Base-by-base conservation (phyloP, 805 yeast species). In the Komagataella pastoris region DNA sequence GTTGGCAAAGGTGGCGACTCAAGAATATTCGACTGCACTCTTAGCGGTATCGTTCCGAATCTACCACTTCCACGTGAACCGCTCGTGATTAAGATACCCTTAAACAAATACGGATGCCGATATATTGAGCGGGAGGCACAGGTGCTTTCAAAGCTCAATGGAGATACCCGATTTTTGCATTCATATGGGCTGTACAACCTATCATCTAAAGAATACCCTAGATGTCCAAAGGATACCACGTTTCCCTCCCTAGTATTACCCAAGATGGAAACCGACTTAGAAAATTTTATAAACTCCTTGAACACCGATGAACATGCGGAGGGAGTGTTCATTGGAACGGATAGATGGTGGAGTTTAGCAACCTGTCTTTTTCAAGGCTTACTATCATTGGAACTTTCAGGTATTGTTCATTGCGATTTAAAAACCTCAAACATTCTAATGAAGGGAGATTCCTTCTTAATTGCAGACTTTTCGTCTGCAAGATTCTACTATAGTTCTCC, bases 381-480 rank as follows among this genome's bases (percentile, higher is more conserved):
- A 2, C 24, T 48, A 1, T 56, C 65, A 1, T 50, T 72, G 21
- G 54, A 55, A 46, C 56, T 58, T 2, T 52, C 66, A 21, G 56
- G 62, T 3, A 55, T 68, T 24, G 70, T 76, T 14, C 80, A 76
- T 54, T 68, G 77, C 55, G 81, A 76, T 56, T 57, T 74, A 54
- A 76, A 76, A 58, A 66, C 77, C 17, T 71, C 71, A 47, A 76
- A 76, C 56, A 58, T 76, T 7, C 58, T 75, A 53, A 61, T 68
- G 14, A 50, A 57, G 5, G 50, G 36, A 4, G 49, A 52, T 10
- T 51, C 51, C 5, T 71, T 74, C 54, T 71, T 69, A 53, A 55
- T 76, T n/a, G 71, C 71, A 30, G 82, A 77, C 61, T 74, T 77
- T 56, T 68, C 79, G 1, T 71, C 77, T 4, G 67, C 73, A 17